Evolutionary conservation across 1,284 basidiomycete genomes (phyloP), one percentile per base, ranked within the genome.

Genomic region (Papiliotrema laurentii): DNA sequence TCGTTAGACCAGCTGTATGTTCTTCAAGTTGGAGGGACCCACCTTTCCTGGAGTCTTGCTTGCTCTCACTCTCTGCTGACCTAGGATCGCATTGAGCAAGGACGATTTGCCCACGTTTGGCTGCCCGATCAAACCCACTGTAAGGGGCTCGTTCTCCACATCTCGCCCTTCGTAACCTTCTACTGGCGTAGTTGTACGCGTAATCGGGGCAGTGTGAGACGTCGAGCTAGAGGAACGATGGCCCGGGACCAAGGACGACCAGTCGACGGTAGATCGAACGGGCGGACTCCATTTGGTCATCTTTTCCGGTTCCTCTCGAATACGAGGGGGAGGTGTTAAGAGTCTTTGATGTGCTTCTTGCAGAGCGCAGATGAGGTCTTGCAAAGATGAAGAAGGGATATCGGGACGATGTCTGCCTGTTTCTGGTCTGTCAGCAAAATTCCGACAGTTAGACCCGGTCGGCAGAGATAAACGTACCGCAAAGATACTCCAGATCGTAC

Each of bases 61-160:
- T 3, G 91, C 89, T 55, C 84, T 80, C 1, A 94, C 91, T 65
- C 82, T 85, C 44, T 79, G 80, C n/a, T 77, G 76, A 13, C 89
- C 90, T 56, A 97, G 87, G 3, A 97, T 74, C 0, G 91, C 91
- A 65, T 97, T 97, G 38, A 97, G 73, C 2, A 96, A 75, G 1
- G 87, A 90, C 0, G 87, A 90, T 68, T 97, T 97, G 25, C 91
- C 92, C 28, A 94, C 90, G 66, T 94, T 96, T 9, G 91, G 91
- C 64, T 94, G 90, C 81, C 89, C 90, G 55, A 93, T 86, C 28
- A 93, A 69, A 0, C 90, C 90, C 47, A 94, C 78, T 0, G 88
- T 92, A 37, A 93, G 68, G 55, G 81, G 82, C 40, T 60, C 58
- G 21, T 38, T 22, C 11, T 38, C 42, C 16, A 28, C 39, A 11